Base-by-base conservation (phyloP, 805 yeast species). In the Maudiozyma saulgeensis region DNA sequence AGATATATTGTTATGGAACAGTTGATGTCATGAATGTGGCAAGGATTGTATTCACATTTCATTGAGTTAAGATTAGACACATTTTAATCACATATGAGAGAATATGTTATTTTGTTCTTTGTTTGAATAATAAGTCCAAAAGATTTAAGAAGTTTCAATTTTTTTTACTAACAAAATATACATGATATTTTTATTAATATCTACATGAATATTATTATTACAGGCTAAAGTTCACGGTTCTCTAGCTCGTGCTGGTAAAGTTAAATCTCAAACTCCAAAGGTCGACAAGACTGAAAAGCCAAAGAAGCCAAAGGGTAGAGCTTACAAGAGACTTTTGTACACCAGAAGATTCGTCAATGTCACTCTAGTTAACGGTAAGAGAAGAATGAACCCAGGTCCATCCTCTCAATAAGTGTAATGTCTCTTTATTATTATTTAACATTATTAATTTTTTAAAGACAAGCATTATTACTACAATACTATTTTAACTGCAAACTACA, bases 201-300 rank as follows among this genome's bases (percentile, higher is more conserved):
- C 25, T 9, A 19, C 26, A 11, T 16, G 25, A 16, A 32, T 15
- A 15, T 35, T 35, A n/a, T 39, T 39, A 6, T 39, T 18, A 39
- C 70, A 87, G 99, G 99, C 96, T 81, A 93, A 93, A 88, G 98
- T 90, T 82, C 99, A 93, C 96, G 99, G 99, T 79, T 90, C 98
- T 79, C 85, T 93, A 84, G 96, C 99, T 82, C 97, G 98, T 89
- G 99, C 99, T 81, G 99, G 99, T 87, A 91, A 93, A 81, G 99
- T 93, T 80, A 91, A 90, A 81, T 90, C 98, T 75, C 95, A 87
- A 82, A 90, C 97, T 77, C 98, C 99, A 78, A 93, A 91, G 83
- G 99, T 91, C 77, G 99, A 93, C 77, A 93, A 93, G 82, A 80
- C 82, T 71, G 87, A 84, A 80, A 85, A 85, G 78, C 95, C 95